phyloP scores from a whole-genome alignment of 768 basidiomycete genomes.

The Lactifluus piperatus region DNA sequence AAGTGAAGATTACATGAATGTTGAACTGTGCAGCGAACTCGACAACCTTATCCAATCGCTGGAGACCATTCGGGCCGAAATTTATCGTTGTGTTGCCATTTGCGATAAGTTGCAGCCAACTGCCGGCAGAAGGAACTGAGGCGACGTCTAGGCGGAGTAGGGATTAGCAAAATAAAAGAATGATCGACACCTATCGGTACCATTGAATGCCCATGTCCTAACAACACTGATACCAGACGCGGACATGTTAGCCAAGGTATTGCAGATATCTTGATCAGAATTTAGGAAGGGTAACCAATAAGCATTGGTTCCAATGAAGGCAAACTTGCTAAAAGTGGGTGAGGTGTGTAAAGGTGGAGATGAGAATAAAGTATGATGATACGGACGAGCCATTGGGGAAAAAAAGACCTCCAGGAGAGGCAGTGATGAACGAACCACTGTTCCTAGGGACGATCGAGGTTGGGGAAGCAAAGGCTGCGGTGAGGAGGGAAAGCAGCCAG shows the following conservation, averaged over 20 bases:
- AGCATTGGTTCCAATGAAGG: slow-evolving; percentile 48
- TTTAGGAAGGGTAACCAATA: slow-evolving; percentile 60
- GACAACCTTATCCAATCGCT: slow-evolving; percentile 52
- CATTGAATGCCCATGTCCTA: slow-evolving; percentile 68
- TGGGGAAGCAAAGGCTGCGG: not conserved
- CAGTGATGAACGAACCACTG: not conserved
- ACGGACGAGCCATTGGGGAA: slow-evolving; percentile 13
- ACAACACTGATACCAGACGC: slow-evolving; percentile 49
- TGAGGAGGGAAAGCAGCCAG: not conserved
- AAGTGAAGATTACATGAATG: slow-evolving; percentile 29
- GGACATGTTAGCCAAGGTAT: slow-evolving; percentile 50
- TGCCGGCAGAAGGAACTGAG: slow-evolving; percentile 36
- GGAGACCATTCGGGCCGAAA: slow-evolving; percentile 50
- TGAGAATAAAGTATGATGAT: not conserved
- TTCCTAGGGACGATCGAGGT: not conserved
- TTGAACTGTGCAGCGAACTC: slow-evolving; percentile 45
- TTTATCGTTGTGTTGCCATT: slow-evolving; percentile 51
- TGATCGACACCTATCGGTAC: slow-evolving; percentile 25
- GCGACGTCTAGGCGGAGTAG: slow-evolving; percentile 13
- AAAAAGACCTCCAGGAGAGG: not conserved
- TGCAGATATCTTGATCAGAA: slow-evolving; percentile 44
- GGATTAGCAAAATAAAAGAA: not conserved
- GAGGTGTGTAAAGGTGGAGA: not conserved
- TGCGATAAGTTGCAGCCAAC: slow-evolving; percentile 55
- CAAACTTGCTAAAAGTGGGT: slow-evolving; percentile 22